These are phyloP conservation scores for Fusarium secorum DNA, from an alignment of 2,329 filamentous ascomycete species.

Conservation along the genomic window DNA sequence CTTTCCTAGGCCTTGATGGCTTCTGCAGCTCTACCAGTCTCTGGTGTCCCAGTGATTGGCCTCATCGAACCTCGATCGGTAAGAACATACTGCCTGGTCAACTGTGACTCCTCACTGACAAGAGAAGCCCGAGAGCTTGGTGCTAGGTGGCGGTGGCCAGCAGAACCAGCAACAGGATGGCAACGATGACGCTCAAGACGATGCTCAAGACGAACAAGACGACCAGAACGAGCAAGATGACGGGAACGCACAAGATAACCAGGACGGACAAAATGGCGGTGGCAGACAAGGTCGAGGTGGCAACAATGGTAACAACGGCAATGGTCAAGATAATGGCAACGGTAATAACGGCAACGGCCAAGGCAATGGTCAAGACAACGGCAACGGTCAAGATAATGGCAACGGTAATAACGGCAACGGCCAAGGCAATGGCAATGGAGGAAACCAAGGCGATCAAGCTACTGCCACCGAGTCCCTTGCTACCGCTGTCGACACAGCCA, in stretches of 20 bases:
- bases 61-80: constrained; percentile 5
- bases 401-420: background rate
- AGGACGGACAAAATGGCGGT: background rate
- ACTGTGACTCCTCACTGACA: background rate
- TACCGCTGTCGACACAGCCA: background rate
- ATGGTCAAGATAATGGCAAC: too few species aligned
- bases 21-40: constrained; percentile 10
- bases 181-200: background rate
- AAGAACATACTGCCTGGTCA: background rate
- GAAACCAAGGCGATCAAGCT: background rate
- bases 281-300: background rate
- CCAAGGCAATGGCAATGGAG: background rate
- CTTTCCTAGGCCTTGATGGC: constrained; percentile 14
- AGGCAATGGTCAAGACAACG: background rate
- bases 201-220: background rate
- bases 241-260: background rate
- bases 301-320: background rate
- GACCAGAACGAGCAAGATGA: background rate
- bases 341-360: background rate
- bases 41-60: constrained; percentile 9
- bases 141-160: background rate
- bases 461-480: background rate
- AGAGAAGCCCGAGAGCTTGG: background rate
- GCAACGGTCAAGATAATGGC: background rate
- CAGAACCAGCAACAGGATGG: background rate